These are phyloP conservation scores for Oryza brachyantha DNA, from an alignment of 176 grass and related monocot genomes.

Conservation along the genomic window DNA sequence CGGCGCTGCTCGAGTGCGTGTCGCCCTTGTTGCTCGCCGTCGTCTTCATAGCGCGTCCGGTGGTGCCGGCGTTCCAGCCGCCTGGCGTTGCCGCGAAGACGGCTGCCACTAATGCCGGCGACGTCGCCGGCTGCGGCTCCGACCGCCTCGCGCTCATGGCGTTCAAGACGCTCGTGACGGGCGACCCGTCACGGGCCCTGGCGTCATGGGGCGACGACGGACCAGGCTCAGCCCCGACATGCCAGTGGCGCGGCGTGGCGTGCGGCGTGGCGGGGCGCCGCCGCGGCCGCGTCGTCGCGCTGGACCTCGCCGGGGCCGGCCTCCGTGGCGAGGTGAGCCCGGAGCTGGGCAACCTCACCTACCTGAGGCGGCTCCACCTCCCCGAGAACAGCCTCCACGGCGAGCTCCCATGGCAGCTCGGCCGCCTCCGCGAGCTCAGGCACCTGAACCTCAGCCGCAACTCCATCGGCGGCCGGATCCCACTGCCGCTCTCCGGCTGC, in stretches of 20 bases:
- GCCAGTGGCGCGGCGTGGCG: neutral
- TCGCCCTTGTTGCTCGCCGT: neutral
- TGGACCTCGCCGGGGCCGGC: neutral
- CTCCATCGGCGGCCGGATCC: neutral
- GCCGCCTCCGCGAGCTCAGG: neutral
- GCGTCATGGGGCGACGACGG: conserved; percentile 5
- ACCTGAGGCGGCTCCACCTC: neutral
- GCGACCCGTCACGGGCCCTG: conserved; percentile 4
- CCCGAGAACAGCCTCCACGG: neutral
- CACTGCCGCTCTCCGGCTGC: neutral
- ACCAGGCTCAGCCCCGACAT: neutral
- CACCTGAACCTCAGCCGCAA: neutral
- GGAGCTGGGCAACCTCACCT: neutral
- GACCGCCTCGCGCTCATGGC: neutral
- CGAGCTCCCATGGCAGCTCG: neutral
- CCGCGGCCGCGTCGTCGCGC: neutral
- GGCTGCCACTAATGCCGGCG: neutral
- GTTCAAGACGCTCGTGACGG: conserved; percentile 8
- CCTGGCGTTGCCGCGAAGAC: neutral
- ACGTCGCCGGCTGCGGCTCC: neutral
- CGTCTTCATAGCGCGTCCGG: neutral
- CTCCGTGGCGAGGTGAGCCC: neutral
- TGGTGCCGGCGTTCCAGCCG: neutral
- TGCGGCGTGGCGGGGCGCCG: neutral
- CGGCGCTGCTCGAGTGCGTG: neutral